Percentiles rank a stretch among this genome's conserved stretches.
These are phyloP conservation scores for Tuber brumale DNA, from an alignment of 495 filamentous ascomycete genomes.

Conservation along the genomic window DNA sequence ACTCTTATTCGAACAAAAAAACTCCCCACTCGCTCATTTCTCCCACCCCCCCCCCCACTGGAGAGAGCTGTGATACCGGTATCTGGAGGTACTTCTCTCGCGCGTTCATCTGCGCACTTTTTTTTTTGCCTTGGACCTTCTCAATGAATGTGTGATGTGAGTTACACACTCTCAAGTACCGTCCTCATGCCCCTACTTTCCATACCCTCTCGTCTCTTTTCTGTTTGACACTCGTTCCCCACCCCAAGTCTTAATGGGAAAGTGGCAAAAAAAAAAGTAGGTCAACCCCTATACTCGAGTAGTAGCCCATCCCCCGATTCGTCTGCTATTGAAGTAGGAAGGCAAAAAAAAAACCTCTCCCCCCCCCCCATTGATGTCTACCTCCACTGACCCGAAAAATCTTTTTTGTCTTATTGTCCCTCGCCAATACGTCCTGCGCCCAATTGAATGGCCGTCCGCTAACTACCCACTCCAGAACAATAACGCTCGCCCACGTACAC, in stretches of 20 bases:
- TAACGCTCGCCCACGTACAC: slow-evolving; percentile 6
- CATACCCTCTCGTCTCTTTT: neutral
- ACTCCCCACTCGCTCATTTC: neutral
- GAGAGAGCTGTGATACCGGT: neutral
- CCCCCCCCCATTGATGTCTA: neutral
- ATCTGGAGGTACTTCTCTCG: neutral
- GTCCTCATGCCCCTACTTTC: neutral
- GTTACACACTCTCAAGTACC: neutral
- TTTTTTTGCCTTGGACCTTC: neutral
- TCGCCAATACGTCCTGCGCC: neutral
- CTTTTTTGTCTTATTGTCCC: neutral
- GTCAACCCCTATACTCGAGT: neutral
- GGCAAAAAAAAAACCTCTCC: neutral
- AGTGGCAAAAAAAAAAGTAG: neutral
- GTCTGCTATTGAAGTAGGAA: neutral
- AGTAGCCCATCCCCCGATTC: neutral
- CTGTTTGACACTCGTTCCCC: neutral
- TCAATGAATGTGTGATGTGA: neutral
- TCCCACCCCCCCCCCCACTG: neutral
- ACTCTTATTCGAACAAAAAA: neutral
- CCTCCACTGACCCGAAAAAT: neutral
- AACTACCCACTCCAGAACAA: neutral
- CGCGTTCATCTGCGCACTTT: neutral
- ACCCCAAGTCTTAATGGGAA: neutral
- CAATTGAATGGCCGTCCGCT: neutral